These are phyloP conservation scores for Multifurca ochricompacta DNA, from an alignment of 768 basidiomycete genomes.

Conservation along the genomic window DNA sequence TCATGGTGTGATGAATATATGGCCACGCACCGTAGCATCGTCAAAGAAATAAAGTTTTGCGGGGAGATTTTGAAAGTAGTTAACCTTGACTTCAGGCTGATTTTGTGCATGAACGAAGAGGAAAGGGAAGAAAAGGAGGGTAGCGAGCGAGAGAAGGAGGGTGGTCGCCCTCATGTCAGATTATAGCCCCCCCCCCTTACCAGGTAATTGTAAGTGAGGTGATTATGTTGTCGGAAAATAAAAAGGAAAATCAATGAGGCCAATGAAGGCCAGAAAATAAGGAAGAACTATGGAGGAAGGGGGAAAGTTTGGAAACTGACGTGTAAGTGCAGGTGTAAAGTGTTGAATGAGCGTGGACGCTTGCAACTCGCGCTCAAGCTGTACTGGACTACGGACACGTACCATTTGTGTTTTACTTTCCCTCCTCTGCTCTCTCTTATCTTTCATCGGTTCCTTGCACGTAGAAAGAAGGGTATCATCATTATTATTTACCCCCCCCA, in stretches of 20 bases:
- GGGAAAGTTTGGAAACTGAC: not conserved
- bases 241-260: too few species aligned
- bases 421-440: too few species aligned
- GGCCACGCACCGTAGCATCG: conserved; percentile 65
- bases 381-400: too few species aligned
- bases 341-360: too few species aligned
- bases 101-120: conserved; percentile 14
- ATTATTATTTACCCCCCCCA: too few species aligned
- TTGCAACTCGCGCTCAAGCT: too few species aligned
- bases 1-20: not conserved
- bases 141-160: not conserved
- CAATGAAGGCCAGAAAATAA: not conserved
- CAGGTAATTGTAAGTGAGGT: not conserved
- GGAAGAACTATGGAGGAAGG: not conserved
- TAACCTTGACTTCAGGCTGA: conserved; percentile 26
- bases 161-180: not conserved
- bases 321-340: too few species aligned
- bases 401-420: too few species aligned
- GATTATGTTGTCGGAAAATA: not conserved
- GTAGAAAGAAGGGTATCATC: too few species aligned
- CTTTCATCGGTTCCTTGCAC: not conserved
- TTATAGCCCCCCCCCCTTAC: conserved; percentile 4
- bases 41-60: conserved; percentile 85
- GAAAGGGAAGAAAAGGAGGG: conserved; percentile 5
- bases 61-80: conserved; percentile 64